phyloP scores from a whole-genome alignment of 1,284 basidiomycete species.

The Pascua sp. region DNA sequence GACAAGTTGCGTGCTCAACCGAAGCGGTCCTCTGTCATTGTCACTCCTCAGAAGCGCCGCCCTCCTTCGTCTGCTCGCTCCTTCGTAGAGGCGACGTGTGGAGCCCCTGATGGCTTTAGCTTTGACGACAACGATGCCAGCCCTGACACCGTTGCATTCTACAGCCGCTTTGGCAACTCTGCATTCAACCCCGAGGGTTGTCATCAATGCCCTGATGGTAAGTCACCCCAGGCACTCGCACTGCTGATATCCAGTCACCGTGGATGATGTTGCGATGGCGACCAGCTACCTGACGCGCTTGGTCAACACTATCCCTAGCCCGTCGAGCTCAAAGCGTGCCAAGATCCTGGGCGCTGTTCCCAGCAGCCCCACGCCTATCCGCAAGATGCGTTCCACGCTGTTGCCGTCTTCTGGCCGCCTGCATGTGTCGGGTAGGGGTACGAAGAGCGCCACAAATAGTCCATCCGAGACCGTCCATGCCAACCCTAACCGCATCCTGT shows the following conservation, averaged over 20 bases:
- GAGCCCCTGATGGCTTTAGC: too few relatives aligned
- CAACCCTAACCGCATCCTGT: background rate
- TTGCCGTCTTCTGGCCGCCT: conserved; percentile 11
- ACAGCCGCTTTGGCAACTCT: conserved; percentile 3
- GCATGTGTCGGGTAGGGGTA: background rate
- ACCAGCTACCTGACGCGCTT: conserved; percentile 35
- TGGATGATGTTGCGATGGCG: conserved; percentile 32
- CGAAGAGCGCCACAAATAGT: background rate
- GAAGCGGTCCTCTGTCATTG: too few relatives aligned
- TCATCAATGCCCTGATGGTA: conserved; percentile 1
- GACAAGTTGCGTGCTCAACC: conserved; percentile 14
- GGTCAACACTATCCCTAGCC: conserved; percentile 20
- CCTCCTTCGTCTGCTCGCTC: too few relatives aligned
- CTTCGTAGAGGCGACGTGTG: too few relatives aligned
- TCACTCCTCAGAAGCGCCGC: too few relatives aligned
- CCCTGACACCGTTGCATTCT: conserved; percentile 9
- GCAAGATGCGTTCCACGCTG: conserved; percentile 25
- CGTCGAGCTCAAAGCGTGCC: background rate
- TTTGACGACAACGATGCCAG: background rate
- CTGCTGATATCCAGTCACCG: conserved; percentile 17
- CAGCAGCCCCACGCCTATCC: conserved; percentile 28
- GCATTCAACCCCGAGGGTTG: conserved; percentile 3
- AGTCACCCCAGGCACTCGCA: background rate
- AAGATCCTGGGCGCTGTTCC: conserved; percentile 3
- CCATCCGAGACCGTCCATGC: background rate